Conservation (phyloP, 371 early-diverging fungal species). For the Mucor mucedo region DNA sequence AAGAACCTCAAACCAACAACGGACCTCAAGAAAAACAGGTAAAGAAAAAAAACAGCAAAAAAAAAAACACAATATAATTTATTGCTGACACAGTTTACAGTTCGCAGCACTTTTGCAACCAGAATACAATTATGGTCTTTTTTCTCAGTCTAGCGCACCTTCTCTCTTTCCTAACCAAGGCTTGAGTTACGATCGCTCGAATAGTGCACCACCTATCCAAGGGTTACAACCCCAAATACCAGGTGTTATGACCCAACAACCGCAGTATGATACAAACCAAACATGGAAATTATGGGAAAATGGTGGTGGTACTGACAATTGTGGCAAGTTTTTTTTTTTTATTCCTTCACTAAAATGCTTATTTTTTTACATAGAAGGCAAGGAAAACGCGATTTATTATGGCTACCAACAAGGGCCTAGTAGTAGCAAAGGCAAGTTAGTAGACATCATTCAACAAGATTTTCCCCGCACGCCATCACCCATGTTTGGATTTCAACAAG, state of each 20-base stretch:
- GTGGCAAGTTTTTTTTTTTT: slow-evolving; percentile 3
- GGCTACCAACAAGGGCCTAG: slow-evolving; percentile 1
- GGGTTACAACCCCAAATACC: slow-evolving; percentile 10
- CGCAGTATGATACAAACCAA: slow-evolving; percentile 17
- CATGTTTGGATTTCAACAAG: slow-evolving; percentile 24
- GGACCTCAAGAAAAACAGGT: slow-evolving; percentile 21
- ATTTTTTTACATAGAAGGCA: slow-evolving; percentile 6
- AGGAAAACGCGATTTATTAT: slow-evolving; percentile 12
- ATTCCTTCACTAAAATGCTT: neutral
- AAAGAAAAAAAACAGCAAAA: neutral
- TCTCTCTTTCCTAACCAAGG: slow-evolving; percentile 18
- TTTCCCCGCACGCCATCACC: slow-evolving; percentile 25
- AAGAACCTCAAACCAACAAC: slow-evolving; percentile 20
- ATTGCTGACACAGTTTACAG: neutral
- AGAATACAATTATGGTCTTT: slow-evolving; percentile 21
- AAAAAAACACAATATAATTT: too few relatives aligned
- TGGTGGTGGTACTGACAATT: slow-evolving; percentile 4
- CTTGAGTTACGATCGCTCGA: slow-evolving; percentile 5
- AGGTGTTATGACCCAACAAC: slow-evolving; percentile 8
- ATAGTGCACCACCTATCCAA: slow-evolving; percentile 20
- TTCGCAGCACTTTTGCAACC: slow-evolving; percentile 18
- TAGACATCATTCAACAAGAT: slow-evolving; percentile 22
- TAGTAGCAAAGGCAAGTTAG: slow-evolving; percentile 23
- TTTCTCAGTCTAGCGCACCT: slow-evolving; percentile 22
- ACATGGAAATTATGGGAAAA: slow-evolving; percentile 24